Evolutionary conservation across 2,329 filamentous ascomycete species (phyloP), one percentile per base, ranked within the genome.

Genomic region (Myriosclerotinia duriaeana): DNA sequence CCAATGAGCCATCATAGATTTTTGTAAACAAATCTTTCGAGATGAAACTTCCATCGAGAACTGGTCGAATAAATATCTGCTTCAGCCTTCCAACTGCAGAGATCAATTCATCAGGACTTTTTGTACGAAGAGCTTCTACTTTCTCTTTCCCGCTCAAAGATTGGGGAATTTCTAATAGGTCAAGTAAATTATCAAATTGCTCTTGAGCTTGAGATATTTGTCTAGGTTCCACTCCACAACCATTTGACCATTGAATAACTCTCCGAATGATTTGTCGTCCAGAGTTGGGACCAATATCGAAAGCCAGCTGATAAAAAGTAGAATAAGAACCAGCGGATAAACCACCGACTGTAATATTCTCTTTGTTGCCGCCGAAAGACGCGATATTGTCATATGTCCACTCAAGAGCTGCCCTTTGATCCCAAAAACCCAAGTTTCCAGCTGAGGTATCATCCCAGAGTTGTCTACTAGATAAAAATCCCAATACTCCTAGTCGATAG

Each of bases 341-440:
- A 1, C 90, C 84, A 89, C 89, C 74, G 30, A 76, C 65, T 2
- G 74, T 75, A 26, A 76, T 74, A 26, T 71, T 67, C 3, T 76
- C 67, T 2, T 78, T 78, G 68, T 88, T 82, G 1, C 86, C 87
- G 0, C 90, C 90, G 80, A 7, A 91, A 81, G 6, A 89, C 89
- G 7, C 90, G 75, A 74, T 93, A 74, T 87, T 88, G 44, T 81
- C 77, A 67, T 80, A 79, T 50, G 88, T 81, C 87, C 87, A 89
- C 66, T 79, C 77, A 34, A 89, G 78, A 17, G 84, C 80, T n/a
- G 82, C 72, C 68, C 83, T 80, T 76, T 89, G 86, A 72, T 89
- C 87, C 69, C 81, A 79, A 62, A 89, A 76, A 1, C 88, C 88
- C 3, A 69, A 56, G 44, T 71, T 71, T 83, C 4, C 74, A 11